These are phyloP conservation scores for Xenoacremonium recifei DNA, from an alignment of 2,329 filamentous ascomycete genomes.

Conservation along the genomic window DNA sequence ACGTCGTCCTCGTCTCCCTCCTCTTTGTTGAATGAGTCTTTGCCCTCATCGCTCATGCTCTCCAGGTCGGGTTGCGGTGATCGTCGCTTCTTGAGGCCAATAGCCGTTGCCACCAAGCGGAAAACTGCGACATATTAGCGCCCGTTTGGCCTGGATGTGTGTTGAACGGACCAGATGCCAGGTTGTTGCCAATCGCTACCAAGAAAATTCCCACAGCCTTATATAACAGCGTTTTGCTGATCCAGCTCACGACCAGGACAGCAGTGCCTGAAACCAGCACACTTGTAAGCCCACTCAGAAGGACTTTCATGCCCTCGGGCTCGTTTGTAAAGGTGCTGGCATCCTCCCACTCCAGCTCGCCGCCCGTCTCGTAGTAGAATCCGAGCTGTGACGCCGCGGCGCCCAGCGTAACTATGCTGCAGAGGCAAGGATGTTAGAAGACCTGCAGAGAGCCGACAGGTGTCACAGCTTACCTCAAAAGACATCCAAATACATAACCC, in stretches of 20 bases:
- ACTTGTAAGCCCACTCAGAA: conserved; percentile 28
- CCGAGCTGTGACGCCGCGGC: conserved; percentile 31
- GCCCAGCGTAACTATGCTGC: conserved; percentile 25
- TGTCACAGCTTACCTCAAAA: conserved; percentile 23
- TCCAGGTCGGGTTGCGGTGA: background rate
- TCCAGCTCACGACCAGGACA: conserved; percentile 22
- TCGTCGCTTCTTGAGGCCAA: background rate
- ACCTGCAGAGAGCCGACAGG: background rate
- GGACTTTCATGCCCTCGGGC: conserved; percentile 30
- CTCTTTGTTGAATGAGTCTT: no score
- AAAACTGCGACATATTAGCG: background rate
- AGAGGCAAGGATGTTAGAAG: background rate
- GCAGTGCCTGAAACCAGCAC: conserved; percentile 20
- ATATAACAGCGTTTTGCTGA: conserved; percentile 22
- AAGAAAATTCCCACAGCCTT: conserved; percentile 21
- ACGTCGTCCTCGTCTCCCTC: background rate
- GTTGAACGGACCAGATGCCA: conserved; percentile 21
- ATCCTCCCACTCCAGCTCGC: conserved; percentile 32
- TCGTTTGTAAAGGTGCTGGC: conserved; percentile 27
- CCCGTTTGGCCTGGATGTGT: background rate
- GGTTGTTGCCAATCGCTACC: conserved; percentile 14
- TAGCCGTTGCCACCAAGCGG: background rate
- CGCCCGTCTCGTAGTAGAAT: conserved; percentile 31
- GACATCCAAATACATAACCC: conserved; percentile 16
- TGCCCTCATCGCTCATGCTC: no score